Evolutionary conservation across 2,329 filamentous ascomycete genomes (phyloP).

Genomic region (Aspergillus udagawae): DNA sequence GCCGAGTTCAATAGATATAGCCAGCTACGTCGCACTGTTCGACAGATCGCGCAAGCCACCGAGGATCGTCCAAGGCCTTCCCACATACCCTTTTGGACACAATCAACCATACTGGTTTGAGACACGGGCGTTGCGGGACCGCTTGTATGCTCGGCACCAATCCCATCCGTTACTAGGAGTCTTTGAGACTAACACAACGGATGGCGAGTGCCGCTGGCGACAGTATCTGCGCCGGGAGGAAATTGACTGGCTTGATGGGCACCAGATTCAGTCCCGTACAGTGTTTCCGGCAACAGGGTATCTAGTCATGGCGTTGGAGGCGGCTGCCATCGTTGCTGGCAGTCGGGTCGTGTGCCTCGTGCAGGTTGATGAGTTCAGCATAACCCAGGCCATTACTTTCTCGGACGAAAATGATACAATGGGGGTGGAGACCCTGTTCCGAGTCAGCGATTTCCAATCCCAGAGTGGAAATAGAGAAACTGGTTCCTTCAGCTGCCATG

Average conservation of each 20-base stretch:
- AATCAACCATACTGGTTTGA: conserved; percentile 40
- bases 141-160: conserved; percentile 13
- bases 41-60: not conserved
- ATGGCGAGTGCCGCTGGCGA: conserved; percentile 16
- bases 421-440: not conserved
- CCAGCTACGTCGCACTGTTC: conserved; percentile 1
- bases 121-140: conserved; percentile 39
- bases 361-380: conserved; percentile 14
- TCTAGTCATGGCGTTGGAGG: conserved; percentile 16
- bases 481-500: no score
- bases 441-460: no score
- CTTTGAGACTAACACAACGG: conserved; percentile 11
- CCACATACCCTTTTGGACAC: conserved; percentile 48
- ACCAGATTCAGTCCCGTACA: conserved; percentile 16
- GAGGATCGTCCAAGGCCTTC: conserved; percentile 17
- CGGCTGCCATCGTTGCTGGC: not conserved
- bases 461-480: no score
- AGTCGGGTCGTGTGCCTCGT: conserved; percentile 4
- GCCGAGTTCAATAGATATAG: not conserved
- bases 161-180: no score
- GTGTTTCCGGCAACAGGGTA: conserved; percentile 24
- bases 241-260: conserved; percentile 20
- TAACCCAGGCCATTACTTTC: conserved; percentile 16
- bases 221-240: conserved; percentile 13
- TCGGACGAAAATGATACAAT: not conserved